phyloP scores from a whole-genome alignment of 495 filamentous ascomycete genomes.

The Penicillium silybi region DNA sequence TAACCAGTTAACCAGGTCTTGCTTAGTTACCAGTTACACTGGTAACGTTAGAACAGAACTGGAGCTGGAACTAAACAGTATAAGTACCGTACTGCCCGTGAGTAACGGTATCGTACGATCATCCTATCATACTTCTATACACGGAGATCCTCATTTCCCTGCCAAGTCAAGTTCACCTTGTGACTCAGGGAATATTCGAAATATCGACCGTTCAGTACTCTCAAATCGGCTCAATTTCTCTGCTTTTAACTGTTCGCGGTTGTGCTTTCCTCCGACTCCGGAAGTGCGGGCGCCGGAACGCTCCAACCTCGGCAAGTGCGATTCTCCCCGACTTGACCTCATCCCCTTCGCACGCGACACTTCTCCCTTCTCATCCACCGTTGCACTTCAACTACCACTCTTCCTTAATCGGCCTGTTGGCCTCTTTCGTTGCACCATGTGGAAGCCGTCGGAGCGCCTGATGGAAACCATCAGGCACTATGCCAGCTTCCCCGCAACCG shows the following conservation, averaged over 20 bases:
- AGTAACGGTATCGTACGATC: too few species aligned
- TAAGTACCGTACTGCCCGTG: too few species aligned
- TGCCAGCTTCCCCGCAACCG: slow-evolving; percentile 93
- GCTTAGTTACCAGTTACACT: too few species aligned
- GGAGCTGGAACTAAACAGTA: too few species aligned
- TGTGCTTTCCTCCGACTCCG: slow-evolving; percentile 20
- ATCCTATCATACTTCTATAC: too few species aligned
- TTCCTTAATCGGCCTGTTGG: slow-evolving; percentile 24
- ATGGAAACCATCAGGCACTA: slow-evolving; percentile 99
- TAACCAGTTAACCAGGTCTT: too few species aligned
- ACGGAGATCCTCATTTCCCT: too few species aligned
- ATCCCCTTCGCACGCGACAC: slow-evolving; percentile 29
- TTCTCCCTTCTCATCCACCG: slow-evolving; percentile 11
- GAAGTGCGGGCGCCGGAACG: slow-evolving; percentile 19
- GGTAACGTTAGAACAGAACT: too few species aligned
- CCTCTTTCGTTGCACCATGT: slow-evolving; percentile 55
- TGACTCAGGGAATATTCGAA: too few species aligned
- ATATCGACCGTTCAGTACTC: too few species aligned
- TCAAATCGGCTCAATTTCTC: too few species aligned
- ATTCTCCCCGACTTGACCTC: slow-evolving; percentile 14
- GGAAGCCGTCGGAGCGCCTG: slow-evolving; percentile 84
- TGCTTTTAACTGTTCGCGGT: background rate
- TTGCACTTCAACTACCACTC: slow-evolving; percentile 7
- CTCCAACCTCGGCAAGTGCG: slow-evolving; percentile 26
- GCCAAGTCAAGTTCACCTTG: too few species aligned